Base-by-base conservation (phyloP, 2,329 filamentous ascomycete genomes). In the Penicillium decumbens region DNA sequence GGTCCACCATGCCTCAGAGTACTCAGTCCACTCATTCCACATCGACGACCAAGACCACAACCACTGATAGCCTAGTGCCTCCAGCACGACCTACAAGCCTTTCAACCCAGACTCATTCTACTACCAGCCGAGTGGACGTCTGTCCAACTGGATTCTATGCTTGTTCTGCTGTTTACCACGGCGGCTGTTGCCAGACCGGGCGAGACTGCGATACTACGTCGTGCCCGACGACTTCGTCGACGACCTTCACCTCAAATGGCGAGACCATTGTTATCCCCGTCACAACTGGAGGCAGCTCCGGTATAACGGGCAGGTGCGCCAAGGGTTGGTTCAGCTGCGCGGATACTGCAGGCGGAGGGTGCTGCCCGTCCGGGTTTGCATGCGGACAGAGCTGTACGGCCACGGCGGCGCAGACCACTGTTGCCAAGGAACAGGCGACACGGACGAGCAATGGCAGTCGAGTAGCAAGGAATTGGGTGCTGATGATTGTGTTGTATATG, bases 81-180 rank as follows among this genome's bases (percentile, higher is more conserved):
- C 70, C 72, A 3, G 66, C 66, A 3, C 69, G 71, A n/a, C 67
- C 69, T 20, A 74, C 71, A 0, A 67, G 60, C 41, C 64, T 49
- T 15, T 61, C 67, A 10, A 70, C 69, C 1, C 58, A 65, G 6
- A 66, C 68, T 10, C 65, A 74, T 44, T 51, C 52, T 15, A 58
- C 55, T 10, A 60, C 62, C 37, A 54, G 61, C 41, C 64, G 58
- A 4, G 58, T 63, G 13, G 69, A 67, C 7, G 63, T 79, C 60
- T 97, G 92, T 61, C 92, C 92, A 0, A 91, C 85, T 0, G 91
- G 91, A 2, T 97, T 91, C 75, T 97, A 97, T 69, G 85, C 89
- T 43, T 97, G 92, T 70, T 81, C 85, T 2, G 92, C 92, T 1
- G 83, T 84, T 51, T 89, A 91, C 51, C 75, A 80, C 1, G 89